These are phyloP conservation scores for Trichomonascaceae sp. DNA, from an alignment of 1,139 yeast genomes.

Conservation along the genomic window DNA sequence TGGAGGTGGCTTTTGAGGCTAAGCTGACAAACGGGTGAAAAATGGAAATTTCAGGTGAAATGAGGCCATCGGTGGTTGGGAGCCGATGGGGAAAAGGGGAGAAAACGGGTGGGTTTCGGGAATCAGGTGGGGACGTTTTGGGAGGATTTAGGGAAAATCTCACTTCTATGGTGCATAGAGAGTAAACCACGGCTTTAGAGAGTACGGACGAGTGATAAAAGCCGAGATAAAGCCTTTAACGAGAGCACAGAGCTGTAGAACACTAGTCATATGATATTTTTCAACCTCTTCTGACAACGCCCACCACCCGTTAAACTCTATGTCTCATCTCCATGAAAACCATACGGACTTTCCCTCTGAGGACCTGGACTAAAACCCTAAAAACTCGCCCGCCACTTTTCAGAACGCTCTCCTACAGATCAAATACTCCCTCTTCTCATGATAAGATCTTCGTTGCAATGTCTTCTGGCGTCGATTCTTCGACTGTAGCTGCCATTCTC, in stretches of 20 bases:
- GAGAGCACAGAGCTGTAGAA: too few relatives aligned
- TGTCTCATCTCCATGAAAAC: background rate
- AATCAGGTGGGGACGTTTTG: too few relatives aligned
- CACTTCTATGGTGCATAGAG: too few relatives aligned
- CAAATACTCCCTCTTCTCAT: background rate
- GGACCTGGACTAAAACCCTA: too few relatives aligned
- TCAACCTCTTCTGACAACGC: background rate
- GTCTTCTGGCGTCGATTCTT: constrained; percentile 97
- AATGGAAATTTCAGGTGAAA: background rate
- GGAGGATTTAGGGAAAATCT: too few relatives aligned
- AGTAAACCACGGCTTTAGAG: too few relatives aligned
- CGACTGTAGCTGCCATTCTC: constrained; percentile 76
- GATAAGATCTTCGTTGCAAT: constrained; percentile 63
- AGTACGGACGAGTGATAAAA: too few relatives aligned
- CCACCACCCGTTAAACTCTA: background rate
- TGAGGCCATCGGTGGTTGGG: background rate
- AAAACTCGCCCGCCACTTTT: too few relatives aligned
- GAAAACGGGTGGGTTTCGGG: too few relatives aligned
- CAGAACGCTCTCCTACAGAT: background rate
- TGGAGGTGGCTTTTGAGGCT: background rate
- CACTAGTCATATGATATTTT: too few relatives aligned
- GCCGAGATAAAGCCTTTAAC: too few relatives aligned
- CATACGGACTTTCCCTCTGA: background rate
- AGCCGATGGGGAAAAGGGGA: too few relatives aligned
- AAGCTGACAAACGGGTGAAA: background rate